Evolutionary conservation across 139 green algal species (phyloP).

Genomic region (Chlamydomonas eustigma): DNA sequence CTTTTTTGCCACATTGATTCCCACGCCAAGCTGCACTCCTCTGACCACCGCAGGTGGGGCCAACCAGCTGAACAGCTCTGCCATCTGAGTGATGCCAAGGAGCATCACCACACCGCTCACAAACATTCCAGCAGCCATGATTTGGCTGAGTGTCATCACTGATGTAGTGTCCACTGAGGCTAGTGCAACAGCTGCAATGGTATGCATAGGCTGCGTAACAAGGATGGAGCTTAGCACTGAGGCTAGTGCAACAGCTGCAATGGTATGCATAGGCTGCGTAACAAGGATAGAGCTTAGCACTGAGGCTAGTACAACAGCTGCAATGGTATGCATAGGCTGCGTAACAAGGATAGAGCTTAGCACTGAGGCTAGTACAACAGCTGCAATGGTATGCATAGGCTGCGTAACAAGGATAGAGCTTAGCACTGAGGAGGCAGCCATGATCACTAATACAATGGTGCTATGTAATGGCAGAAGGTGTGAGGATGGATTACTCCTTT

Average conservation of each 20-base stretch:
- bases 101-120: conserved; percentile 53
- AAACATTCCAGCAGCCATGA: conserved; percentile 61
- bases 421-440: no score
- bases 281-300: no score
- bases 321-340: conserved; percentile 88
- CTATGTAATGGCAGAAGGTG: no score
- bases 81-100: conserved; percentile 52
- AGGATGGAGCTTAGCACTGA: no score
- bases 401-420: no score
- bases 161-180: background rate
- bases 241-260: conserved; percentile 66
- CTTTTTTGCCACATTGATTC: conserved; percentile 60
- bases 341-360: no score
- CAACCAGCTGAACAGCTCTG: conserved; percentile 42
- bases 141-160: conserved; percentile 44
- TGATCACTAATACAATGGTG: no score
- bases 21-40: conserved; percentile 66
- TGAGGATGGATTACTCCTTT: no score
- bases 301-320: conserved; percentile 57
- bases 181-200: conserved; percentile 72
- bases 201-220: conserved; percentile 91
- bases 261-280: conserved; percentile 89
- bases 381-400: no score
- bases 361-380: no score
- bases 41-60: conserved; percentile 37